phyloP scores from a whole-genome alignment of 2,329 filamentous ascomycete species.

The Ceratocystis smalleyi region DNA sequence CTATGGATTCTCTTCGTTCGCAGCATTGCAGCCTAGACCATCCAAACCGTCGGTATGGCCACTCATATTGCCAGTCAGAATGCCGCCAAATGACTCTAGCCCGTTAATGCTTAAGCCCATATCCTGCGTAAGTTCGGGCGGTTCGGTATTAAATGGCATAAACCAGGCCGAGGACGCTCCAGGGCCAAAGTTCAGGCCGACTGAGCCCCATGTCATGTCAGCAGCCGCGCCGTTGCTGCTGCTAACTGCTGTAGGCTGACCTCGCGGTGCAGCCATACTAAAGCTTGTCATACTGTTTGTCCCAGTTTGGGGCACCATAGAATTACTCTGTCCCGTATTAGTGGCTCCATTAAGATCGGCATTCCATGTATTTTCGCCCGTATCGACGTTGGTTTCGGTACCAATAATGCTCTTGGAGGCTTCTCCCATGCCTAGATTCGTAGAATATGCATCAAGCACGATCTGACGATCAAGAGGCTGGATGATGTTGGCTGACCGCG shows the following conservation, averaged over 20 bases:
- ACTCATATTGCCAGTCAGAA: conserved; percentile 31
- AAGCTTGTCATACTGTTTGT: not conserved
- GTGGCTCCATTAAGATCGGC: not conserved
- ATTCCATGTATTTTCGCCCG: not conserved
- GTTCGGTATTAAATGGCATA: conserved; percentile 82
- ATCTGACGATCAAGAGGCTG: conserved; percentile 62
- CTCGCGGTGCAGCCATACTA: not conserved
- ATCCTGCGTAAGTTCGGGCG: conserved; percentile 44
- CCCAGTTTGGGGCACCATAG: not conserved
- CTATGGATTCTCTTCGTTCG: not conserved
- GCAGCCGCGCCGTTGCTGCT: not conserved
- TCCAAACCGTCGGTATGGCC: conserved; percentile 25
- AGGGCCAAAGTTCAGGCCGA: conserved; percentile 20
- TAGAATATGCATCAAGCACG: conserved; percentile 58
- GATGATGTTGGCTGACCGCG: conserved; percentile 37
- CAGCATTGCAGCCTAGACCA: not conserved
- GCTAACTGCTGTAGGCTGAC: not conserved
- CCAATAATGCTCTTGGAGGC: conserved; percentile 29
- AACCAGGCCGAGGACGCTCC: conserved; percentile 64
- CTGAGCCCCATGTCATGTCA: not conserved
- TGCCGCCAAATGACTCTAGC: conserved; percentile 34
- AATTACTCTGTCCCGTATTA: not conserved
- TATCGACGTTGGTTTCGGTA: not conserved
- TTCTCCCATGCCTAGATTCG: conserved; percentile 28
- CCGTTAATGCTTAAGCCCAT: conserved; percentile 26